Percentiles rank a stretch among this genome's conserved stretches.
These are phyloP conservation scores for Boletus barrowsii DNA, from an alignment of 768 basidiomycete genomes.

Conservation along the genomic window DNA sequence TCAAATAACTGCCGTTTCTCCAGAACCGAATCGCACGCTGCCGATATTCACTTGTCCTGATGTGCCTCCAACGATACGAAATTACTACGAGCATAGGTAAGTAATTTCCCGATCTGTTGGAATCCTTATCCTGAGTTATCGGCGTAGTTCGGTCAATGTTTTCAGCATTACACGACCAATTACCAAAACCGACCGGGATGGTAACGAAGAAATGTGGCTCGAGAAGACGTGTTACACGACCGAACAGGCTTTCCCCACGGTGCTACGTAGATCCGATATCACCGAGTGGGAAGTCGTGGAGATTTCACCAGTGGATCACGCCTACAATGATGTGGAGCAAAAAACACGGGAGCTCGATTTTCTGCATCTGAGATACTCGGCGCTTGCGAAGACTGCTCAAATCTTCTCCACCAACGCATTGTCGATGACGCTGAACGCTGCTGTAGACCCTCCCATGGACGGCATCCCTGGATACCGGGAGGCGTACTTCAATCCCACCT, in stretches of 20 bases:
- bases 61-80: constrained; percentile 73
- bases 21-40: constrained; percentile 76
- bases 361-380: constrained; percentile 67
- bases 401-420: constrained; percentile 73
- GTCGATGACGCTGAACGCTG: constrained; percentile 82
- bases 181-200: constrained; percentile 60
- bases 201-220: constrained; percentile 73
- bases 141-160: constrained; percentile 67
- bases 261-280: constrained; percentile 86
- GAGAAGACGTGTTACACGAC: constrained; percentile 89
- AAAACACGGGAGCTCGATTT: constrained; percentile 76
- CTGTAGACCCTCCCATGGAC: constrained; percentile 78
- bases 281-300: constrained; percentile 66
- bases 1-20: constrained; percentile 80
- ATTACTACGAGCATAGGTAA: constrained; percentile 86
- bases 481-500: constrained; percentile 71
- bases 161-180: constrained; percentile 78
- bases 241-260: constrained; percentile 87
- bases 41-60: constrained; percentile 85
- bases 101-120: constrained; percentile 10
- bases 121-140: not conserved
- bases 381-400: constrained; percentile 75
- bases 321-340: constrained; percentile 74
- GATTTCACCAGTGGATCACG: constrained; percentile 83
- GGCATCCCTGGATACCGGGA: constrained; percentile 76